Conservation (phyloP, 2,329 filamentous ascomycete genomes). For the Colletotrichum australisinense region DNA sequence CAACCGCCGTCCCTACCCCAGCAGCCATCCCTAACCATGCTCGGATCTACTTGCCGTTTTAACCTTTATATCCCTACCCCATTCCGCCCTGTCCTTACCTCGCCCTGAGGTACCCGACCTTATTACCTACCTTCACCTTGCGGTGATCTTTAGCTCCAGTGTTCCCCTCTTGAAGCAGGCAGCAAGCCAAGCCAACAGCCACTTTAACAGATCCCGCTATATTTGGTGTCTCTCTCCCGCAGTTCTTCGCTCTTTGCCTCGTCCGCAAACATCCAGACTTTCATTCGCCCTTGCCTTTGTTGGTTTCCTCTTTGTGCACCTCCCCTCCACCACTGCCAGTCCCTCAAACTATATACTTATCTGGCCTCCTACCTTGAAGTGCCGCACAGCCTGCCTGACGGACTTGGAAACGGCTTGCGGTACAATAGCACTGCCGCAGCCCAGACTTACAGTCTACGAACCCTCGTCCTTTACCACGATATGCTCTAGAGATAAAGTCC, state of each 20-base stretch:
- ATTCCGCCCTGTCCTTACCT: neutral
- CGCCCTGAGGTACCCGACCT: neutral
- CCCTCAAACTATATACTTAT: neutral
- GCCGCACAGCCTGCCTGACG: neutral
- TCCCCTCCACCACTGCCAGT: neutral
- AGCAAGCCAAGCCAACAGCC: neutral
- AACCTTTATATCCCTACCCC: conserved; percentile 18
- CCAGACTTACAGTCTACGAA: neutral
- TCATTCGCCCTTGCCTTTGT: conserved; percentile 10
- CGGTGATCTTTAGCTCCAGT: neutral
- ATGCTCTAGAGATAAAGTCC: conserved; percentile 1
- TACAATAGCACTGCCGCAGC: neutral
- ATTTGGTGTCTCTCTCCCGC: conserved; percentile 3
- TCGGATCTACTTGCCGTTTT: conserved; percentile 32
- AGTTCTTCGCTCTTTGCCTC: neutral
- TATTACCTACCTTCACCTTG: conserved; percentile 9
- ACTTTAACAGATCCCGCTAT: conserved; percentile 2
- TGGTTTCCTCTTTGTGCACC: conserved; percentile 4
- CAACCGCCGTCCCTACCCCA: conserved; percentile 13
- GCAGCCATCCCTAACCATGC: conserved; percentile 7
- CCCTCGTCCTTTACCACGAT: neutral
- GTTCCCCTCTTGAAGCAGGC: neutral
- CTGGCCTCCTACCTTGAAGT: neutral
- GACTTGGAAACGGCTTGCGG: neutral
- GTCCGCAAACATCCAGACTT: conserved; percentile 15